Conservation (phyloP, 352 stramenopile genomes). For the Globisporangium echinulatum region DNA sequence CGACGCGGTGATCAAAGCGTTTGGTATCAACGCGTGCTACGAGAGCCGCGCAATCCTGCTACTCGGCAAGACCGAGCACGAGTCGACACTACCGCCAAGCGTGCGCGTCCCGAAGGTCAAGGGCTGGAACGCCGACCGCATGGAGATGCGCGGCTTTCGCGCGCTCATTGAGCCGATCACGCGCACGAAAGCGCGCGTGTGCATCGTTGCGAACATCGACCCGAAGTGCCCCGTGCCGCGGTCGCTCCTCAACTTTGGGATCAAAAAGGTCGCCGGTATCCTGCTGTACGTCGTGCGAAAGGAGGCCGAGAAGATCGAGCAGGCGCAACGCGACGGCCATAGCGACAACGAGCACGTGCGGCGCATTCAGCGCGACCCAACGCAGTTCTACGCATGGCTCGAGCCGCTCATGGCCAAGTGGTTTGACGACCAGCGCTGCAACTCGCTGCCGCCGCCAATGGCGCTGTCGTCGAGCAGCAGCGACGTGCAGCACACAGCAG, state of each 20-base stretch:
- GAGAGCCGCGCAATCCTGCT: slow-evolving; percentile 67
- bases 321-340: slow-evolving; percentile 33
- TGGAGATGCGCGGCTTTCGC: slow-evolving; percentile 69
- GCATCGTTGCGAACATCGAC: slow-evolving; percentile 76
- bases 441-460: slow-evolving; percentile 27
- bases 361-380: slow-evolving; percentile 60
- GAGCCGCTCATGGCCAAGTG: slow-evolving; percentile 57
- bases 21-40: slow-evolving; percentile 77
- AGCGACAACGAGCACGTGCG: slow-evolving; percentile 44
- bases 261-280: slow-evolving; percentile 80
- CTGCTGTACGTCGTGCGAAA: slow-evolving; percentile 69
- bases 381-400: slow-evolving; percentile 74
- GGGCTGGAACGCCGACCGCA: slow-evolving; percentile 67
- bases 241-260: slow-evolving; percentile 68
- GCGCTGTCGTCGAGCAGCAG: slow-evolving; percentile 11
- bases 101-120: slow-evolving; percentile 44
- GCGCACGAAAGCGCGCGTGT: slow-evolving; percentile 55
- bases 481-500: background rate
- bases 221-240: slow-evolving; percentile 70
- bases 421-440: slow-evolving; percentile 41
- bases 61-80: slow-evolving; percentile 49
- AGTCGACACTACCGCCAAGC: slow-evolving; percentile 18
- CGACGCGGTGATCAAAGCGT: slow-evolving; percentile 59
- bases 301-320: slow-evolving; percentile 76
- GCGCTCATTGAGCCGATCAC: slow-evolving; percentile 70